Conservation (phyloP, 208 protist species). For the Leishmania gerbilli region DNA sequence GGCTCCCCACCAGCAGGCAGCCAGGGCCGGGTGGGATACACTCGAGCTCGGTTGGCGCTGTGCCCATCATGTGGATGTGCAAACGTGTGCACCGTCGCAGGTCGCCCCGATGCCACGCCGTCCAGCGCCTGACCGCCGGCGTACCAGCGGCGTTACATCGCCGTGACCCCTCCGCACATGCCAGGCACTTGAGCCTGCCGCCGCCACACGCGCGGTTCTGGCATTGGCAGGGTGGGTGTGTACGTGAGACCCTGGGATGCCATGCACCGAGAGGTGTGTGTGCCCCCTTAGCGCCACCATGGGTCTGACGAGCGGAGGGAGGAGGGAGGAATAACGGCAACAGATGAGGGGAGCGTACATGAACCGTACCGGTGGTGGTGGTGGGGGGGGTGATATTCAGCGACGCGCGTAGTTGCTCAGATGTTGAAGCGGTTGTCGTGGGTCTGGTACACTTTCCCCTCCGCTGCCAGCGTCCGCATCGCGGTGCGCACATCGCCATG, state of each 20-base stretch:
- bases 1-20: not conserved
- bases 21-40: not conserved
- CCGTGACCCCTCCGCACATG: not conserved
- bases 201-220: not conserved
- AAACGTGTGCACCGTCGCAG: not conserved
- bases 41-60: not conserved
- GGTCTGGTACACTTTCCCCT: constrained; percentile 86
- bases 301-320: not conserved
- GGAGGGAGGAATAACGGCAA: not conserved
- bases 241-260: not conserved
- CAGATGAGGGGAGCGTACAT: not conserved
- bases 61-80: not conserved
- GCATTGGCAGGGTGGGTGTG: not conserved
- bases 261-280: not conserved
- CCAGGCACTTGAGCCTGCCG: not conserved
- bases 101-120: not conserved
- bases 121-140: not conserved
- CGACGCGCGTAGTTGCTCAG: constrained; percentile 25
- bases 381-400: not conserved
- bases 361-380: not conserved
- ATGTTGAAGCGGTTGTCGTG: constrained; percentile 87
- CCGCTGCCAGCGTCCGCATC: constrained; percentile 64
- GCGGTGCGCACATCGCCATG: constrained; percentile 68
- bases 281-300: too few species aligned
- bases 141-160: not conserved